Evolutionary conservation across 1,284 basidiomycete species (phyloP).

Genomic region (Sanguinoderma infundibulare): DNA sequence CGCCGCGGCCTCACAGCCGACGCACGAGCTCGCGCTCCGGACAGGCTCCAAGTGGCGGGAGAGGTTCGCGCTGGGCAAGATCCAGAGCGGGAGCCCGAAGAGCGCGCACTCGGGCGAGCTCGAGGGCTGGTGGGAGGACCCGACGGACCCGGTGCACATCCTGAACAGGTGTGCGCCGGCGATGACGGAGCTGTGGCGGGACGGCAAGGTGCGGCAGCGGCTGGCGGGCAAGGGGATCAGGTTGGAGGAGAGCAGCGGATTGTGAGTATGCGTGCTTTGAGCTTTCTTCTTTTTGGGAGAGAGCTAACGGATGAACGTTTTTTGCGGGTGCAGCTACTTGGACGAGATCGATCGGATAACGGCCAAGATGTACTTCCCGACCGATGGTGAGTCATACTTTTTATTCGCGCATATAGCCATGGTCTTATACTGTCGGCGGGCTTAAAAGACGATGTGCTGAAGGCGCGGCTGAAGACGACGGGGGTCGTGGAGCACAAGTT

Average conservation of each 20-base stretch:
- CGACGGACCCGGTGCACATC: constrained; percentile 74
- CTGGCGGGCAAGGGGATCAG: constrained; percentile 67
- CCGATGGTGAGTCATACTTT: constrained; percentile 58
- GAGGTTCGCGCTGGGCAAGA: constrained; percentile 61
- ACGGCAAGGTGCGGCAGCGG: constrained; percentile 60
- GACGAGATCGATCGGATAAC: constrained; percentile 81
- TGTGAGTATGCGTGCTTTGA: constrained; percentile 54
- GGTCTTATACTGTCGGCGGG: neutral
- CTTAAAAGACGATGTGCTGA: constrained; percentile 70
- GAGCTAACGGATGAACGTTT: constrained; percentile 22
- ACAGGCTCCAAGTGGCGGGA: constrained; percentile 76
- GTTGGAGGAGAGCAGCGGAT: constrained; percentile 81
- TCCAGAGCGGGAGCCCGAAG: constrained; percentile 69
- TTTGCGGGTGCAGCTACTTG: constrained; percentile 60
- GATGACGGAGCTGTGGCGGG: constrained; percentile 76
- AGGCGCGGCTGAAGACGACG: constrained; percentile 75
- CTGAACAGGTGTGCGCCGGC: constrained; percentile 62
- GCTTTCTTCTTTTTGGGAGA: neutral
- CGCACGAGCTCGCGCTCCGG: constrained; percentile 59
- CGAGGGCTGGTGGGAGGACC: constrained; percentile 84
- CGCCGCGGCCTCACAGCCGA: constrained; percentile 19
- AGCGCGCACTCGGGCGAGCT: constrained; percentile 69
- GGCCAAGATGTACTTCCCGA: constrained; percentile 78
- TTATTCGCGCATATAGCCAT: no score
- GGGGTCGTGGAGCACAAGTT: constrained; percentile 81